Evolutionary conservation across 2,329 filamentous ascomycete genomes (phyloP).

Genomic region (Fusarium sp.): DNA sequence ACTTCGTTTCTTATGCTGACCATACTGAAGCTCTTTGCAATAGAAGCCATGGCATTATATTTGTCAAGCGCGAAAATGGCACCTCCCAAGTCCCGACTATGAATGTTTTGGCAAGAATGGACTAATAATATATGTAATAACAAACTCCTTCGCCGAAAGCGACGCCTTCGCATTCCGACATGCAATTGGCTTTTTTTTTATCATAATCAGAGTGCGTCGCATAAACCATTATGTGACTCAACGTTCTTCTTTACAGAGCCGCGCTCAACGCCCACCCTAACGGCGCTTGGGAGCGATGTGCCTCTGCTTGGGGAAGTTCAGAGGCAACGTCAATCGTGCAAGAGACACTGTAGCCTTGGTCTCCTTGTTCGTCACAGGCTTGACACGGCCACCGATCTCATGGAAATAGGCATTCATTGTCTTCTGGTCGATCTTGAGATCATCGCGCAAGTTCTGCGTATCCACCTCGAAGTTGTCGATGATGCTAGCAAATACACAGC

Average conservation of each 20-base stretch:
- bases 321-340: slow-evolving; percentile 79
- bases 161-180: slow-evolving; percentile 17
- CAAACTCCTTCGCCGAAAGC: slow-evolving; percentile 39
- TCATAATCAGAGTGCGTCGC: slow-evolving; percentile 14
- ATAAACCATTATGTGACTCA: background rate
- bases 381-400: slow-evolving; percentile 79
- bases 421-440: slow-evolving; percentile 77
- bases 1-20: background rate
- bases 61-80: background rate
- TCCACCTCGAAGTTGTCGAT: slow-evolving; percentile 80
- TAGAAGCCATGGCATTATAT: background rate
- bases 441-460: slow-evolving; percentile 74
- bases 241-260: background rate
- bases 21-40: background rate
- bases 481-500: slow-evolving; percentile 76
- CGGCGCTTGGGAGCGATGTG: slow-evolving; percentile 48
- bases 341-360: slow-evolving; percentile 67
- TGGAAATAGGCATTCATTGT: slow-evolving; percentile 77
- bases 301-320: slow-evolving; percentile 80
- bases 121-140: slow-evolving; percentile 11
- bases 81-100: background rate
- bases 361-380: slow-evolving; percentile 69
- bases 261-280: slow-evolving; percentile 5
- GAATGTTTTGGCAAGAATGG: background rate
- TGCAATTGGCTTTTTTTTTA: slow-evolving; percentile 31